phyloP scores from a whole-genome alignment of 2,329 filamentous ascomycete species.

The Drechslera avenae region DNA sequence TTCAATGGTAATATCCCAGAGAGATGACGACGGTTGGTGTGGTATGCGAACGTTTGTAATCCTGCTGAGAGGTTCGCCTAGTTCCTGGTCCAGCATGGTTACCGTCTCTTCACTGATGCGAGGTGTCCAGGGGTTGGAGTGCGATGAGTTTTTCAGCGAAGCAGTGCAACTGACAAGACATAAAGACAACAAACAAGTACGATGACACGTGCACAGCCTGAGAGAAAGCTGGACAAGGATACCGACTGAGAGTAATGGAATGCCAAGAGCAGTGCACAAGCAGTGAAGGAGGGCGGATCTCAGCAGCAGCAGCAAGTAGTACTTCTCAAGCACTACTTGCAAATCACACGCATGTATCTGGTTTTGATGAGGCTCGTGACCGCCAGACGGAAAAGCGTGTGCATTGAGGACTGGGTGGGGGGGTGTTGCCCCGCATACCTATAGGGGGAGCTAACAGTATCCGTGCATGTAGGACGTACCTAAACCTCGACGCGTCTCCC shows the following conservation, averaged over 20 bases:
- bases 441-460: constrained; percentile 33
- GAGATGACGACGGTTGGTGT: constrained; percentile 30
- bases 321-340: constrained; percentile 1
- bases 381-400: constrained; percentile 4
- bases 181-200: constrained; percentile 28
- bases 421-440: constrained; percentile 30
- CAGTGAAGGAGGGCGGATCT: constrained; percentile 15
- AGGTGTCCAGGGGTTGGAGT: background rate
- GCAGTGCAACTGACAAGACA: constrained; percentile 19
- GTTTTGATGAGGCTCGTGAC: constrained; percentile 4
- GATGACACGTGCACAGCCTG: constrained; percentile 21
- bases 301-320: background rate
- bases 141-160: background rate
- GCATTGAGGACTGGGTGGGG: constrained; percentile 21
- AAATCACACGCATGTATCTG: background rate
- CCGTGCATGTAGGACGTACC: constrained; percentile 21
- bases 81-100: constrained; percentile 8
- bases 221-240: constrained; percentile 5
- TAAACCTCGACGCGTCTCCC: constrained; percentile 31
- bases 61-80: constrained; percentile 26
- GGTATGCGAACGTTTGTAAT: constrained; percentile 46
- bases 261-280: constrained; percentile 17
- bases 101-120: background rate
- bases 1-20: constrained; percentile 47
- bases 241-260: constrained; percentile 13